phyloP scores from a whole-genome alignment of 1,284 basidiomycete genomes.

The Fomitopsis palustris region DNA sequence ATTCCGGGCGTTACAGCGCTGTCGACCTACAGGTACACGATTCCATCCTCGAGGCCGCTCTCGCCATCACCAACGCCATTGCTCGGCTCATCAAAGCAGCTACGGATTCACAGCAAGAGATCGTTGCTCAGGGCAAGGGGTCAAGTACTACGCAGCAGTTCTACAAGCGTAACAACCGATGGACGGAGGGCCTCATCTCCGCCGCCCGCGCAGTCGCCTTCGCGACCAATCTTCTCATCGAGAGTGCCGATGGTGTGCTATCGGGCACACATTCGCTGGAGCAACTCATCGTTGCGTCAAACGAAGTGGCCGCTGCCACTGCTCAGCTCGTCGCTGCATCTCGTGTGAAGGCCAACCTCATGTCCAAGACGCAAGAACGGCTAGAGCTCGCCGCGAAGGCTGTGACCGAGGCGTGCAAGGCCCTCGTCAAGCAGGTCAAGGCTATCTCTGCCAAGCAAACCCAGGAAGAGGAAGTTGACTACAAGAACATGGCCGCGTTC shows the following conservation, averaged over 20 bases:
- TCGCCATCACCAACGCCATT: constrained; percentile 95
- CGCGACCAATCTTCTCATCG: constrained; percentile 95
- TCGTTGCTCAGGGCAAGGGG: constrained; percentile 93
- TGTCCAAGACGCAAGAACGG: constrained; percentile 97
- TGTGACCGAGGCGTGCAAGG: constrained; percentile 98
- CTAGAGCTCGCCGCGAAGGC: constrained; percentile 97
- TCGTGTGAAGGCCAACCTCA: constrained; percentile 96
- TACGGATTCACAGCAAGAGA: constrained; percentile 97
- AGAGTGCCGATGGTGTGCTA: constrained; percentile 96
- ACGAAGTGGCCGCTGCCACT: constrained; percentile 95
- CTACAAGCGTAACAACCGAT: constrained; percentile 99
- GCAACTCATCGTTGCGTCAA: constrained; percentile 98
- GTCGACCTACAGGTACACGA: constrained; percentile 98
- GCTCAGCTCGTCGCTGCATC: constrained; percentile 98
- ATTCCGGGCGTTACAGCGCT: constrained; percentile 80
- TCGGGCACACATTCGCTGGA: constrained; percentile 96
- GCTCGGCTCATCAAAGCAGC: constrained; percentile 93
- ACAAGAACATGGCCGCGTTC: constrained; percentile 87
- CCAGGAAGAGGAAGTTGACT: constrained; percentile 84
- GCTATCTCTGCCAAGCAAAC: constrained; percentile 83
- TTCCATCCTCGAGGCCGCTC: constrained; percentile 89
- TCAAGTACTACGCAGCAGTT: constrained; percentile 92
- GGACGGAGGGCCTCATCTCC: constrained; percentile 99
- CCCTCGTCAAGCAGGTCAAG: constrained; percentile 96
- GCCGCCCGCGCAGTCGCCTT: constrained; percentile 98